Base-by-base conservation (phyloP, 2,329 filamentous ascomycete species). In the Monilinia polystroma region DNA sequence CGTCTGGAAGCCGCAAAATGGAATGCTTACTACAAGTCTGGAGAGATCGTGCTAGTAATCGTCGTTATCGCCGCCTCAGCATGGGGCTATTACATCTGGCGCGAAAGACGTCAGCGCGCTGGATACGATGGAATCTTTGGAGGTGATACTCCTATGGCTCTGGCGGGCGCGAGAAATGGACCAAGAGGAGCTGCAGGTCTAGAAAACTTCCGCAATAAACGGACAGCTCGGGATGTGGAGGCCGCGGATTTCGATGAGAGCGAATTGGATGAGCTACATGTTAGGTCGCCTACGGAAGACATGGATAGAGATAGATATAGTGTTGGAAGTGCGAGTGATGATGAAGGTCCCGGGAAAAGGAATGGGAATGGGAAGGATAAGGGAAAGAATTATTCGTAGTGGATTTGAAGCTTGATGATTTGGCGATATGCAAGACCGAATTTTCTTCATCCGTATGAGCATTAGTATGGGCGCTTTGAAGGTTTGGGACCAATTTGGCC, bases 21-120 rank as follows among this genome's bases (percentile, higher is more conserved):
- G 86, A 83, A 85, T 56, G 89, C 89, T 0, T 92, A 92, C 74
- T 87, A 88, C 75, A 87, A 88, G 72, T 90, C 87, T 1, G 89
- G 89, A 55, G 88, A 91, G 75, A 86, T 87, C 12, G 89, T 86
- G 0, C 81, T 92, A 2, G 83, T 91, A 1, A 80, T 91, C 49
- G 87, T 91, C 23, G 80, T 87, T 60, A 85, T 90, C 64, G 84
- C 85, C 5, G 87, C 88, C 1, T 79, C 77, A 16, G 77, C 83
- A 43, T 91, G 87, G 84, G 87, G 84, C 12, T 86, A 84, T 76
- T 88, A 84, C 71, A 78, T 90, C 73, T 90, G 86, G 85, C 82
- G 82, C 67, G 83, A 86, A 67, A 84, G 88, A 59, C 82, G 85
- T 70, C 83, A 81, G 72, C 81, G 81, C 45, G 76, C 79, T 7